A percentile compares a stretch with the other conserved stretches of the same genome.
phyloP scores from a whole-genome alignment of 1,139 yeast species.

The Geotrichum restrictum region DNA sequence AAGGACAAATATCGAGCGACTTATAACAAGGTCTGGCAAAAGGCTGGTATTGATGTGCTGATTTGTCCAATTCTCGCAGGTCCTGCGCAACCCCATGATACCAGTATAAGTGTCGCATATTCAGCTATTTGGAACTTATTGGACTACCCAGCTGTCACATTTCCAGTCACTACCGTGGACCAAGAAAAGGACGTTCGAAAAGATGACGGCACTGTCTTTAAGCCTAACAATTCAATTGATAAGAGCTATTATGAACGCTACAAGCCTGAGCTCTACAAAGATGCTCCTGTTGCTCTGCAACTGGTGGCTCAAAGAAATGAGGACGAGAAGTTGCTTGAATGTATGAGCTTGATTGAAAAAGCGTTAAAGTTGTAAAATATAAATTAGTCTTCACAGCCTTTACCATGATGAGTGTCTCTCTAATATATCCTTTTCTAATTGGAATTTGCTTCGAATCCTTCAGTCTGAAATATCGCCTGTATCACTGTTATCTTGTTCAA shows the following conservation, averaged over 20 bases:
- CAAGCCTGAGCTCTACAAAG: conserved; percentile 40
- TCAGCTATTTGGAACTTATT: conserved; percentile 50
- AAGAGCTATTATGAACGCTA: conserved; percentile 33
- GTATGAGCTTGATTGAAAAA: conserved; percentile 16
- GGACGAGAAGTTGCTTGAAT: conserved; percentile 36
- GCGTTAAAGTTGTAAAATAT: background rate
- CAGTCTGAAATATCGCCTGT: background rate
- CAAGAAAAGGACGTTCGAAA: conserved; percentile 38
- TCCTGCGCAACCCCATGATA: conserved; percentile 66
- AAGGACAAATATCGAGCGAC: conserved; percentile 37
- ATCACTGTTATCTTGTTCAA: background rate
- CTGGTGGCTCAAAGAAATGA: conserved; percentile 42
- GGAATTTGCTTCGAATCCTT: too few relatives aligned
- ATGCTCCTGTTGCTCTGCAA: conserved; percentile 46
- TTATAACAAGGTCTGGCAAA: conserved; percentile 41
- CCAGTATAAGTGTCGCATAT: conserved; percentile 65
- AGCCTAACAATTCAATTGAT: conserved; percentile 36
- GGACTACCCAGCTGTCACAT: conserved; percentile 50
- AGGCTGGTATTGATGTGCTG: conserved; percentile 61
- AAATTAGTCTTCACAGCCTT: too few relatives aligned
- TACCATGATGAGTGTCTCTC: too few relatives aligned
- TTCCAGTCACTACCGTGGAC: conserved; percentile 52
- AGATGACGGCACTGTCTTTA: conserved; percentile 26
- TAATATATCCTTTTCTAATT: too few relatives aligned
- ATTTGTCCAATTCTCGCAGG: conserved; percentile 67